Percentiles rank a stretch among this genome's conserved stretches.
These are phyloP conservation scores for Malus hybrid DNA, from an alignment of 331 rosid species.

Conservation along the genomic window DNA sequence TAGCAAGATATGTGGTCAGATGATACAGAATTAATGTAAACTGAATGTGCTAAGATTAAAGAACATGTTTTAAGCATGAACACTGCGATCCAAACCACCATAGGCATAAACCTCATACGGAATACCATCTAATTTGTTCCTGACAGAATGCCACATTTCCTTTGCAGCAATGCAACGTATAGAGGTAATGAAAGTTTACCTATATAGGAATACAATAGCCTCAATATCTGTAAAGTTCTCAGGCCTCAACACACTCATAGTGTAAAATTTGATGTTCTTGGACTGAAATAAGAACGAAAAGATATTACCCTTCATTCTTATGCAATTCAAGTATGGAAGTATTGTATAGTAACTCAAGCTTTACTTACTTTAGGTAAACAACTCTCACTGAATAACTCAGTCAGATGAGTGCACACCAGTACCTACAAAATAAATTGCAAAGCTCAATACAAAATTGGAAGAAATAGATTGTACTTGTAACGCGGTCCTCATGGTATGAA, in stretches of 20 bases:
- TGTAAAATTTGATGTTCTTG: constrained; percentile 64
- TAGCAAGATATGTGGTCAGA: background rate
- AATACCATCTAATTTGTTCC: background rate
- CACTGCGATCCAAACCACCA: background rate
- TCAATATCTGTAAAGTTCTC: constrained; percentile 47
- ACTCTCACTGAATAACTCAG: constrained; percentile 73
- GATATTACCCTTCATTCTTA: background rate
- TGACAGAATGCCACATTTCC: background rate
- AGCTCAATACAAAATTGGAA: background rate
- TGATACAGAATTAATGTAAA: background rate
- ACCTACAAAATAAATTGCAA: constrained; percentile 47
- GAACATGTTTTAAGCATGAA: background rate
- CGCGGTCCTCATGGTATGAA: background rate
- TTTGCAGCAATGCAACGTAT: constrained; percentile 1
- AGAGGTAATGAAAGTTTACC: constrained; percentile 41
- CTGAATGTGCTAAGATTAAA: background rate
- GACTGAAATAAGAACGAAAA: constrained; percentile 46
- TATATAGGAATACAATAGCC: constrained; percentile 73
- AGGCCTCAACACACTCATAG: constrained; percentile 90
- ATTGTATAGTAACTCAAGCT: constrained; percentile 3
- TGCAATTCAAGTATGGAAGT: constrained; percentile 1
- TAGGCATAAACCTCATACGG: background rate
- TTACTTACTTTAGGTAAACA: constrained; percentile 51
- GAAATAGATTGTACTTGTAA: background rate
- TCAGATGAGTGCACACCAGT: constrained; percentile 86